phyloP scores from a whole-genome alignment of 345 rosid species.

The Gossypium sturtianum region DNA sequence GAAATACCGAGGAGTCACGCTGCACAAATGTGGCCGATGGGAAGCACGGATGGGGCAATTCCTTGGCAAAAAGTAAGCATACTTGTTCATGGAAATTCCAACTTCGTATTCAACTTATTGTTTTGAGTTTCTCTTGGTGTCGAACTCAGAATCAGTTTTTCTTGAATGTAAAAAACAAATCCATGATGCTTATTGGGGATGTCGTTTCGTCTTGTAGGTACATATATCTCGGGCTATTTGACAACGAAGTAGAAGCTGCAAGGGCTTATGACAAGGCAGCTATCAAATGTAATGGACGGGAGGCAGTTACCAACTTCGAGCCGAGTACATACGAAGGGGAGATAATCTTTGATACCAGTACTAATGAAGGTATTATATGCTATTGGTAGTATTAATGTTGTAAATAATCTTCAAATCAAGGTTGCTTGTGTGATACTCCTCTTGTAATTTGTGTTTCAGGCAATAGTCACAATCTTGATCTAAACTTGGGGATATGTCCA shows the following conservation, averaged over 20 bases:
- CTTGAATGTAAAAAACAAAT: neutral
- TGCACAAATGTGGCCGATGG: conserved; percentile 96
- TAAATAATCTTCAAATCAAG: neutral
- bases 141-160: conserved; percentile 11
- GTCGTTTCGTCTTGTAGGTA: neutral
- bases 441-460: conserved; percentile 28
- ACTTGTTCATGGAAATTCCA: conserved; percentile 15
- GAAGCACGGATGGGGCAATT: conserved; percentile 97
- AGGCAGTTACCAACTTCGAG: conserved; percentile 93
- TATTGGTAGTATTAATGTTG: neutral
- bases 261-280: conserved; percentile 94
- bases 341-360: conserved; percentile 19
- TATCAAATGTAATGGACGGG: conserved; percentile 76
- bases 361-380: conserved; percentile 44
- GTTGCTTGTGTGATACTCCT: conserved; percentile 16
- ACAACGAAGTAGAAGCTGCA: conserved; percentile 97
- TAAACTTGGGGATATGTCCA: conserved; percentile 75
- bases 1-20: conserved; percentile 81
- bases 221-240: conserved; percentile 87
- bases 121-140: conserved; percentile 11
- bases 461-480: conserved; percentile 48
- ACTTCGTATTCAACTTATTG: neutral
- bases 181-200: neutral
- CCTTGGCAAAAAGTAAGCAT: conserved; percentile 90
- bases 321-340: conserved; percentile 60